Evolutionary conservation across 1,139 yeast genomes (phyloP).

Genomic region (Saccharomycopsis phalli): DNA sequence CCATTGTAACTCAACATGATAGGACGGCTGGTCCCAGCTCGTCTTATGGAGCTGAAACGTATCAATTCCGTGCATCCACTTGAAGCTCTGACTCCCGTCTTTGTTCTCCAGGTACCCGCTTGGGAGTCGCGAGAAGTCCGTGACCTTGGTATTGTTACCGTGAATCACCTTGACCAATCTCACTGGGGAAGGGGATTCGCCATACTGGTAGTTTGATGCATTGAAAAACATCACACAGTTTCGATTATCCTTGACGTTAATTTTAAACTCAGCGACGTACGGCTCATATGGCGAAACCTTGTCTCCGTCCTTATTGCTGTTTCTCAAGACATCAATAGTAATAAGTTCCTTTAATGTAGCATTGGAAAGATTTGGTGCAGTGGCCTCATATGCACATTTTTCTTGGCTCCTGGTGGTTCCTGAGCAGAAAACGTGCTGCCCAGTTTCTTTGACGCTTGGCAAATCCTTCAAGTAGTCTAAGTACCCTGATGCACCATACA

Average conservation of each 20-base stretch:
- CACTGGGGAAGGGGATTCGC: constrained; percentile 44
- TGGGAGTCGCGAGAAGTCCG: constrained; percentile 27
- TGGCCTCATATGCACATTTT: constrained; percentile 44
- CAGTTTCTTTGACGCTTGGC: constrained; percentile 47
- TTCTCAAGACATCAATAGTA: constrained; percentile 38
- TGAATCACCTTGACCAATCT: constrained; percentile 47
- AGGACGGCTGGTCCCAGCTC: constrained; percentile 44
- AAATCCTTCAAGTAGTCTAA: constrained; percentile 41
- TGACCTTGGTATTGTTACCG: constrained; percentile 20
- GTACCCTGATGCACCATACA: constrained; percentile 35
- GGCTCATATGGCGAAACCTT: constrained; percentile 53
- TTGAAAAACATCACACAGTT: constrained; percentile 54
- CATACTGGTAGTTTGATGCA: constrained; percentile 32
- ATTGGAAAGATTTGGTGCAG: constrained; percentile 41
- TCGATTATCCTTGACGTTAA: constrained; percentile 54
- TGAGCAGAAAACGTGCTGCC: constrained; percentile 31
- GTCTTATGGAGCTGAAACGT: constrained; percentile 55
- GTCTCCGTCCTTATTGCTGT: constrained; percentile 29
- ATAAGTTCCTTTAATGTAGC: constrained; percentile 35
- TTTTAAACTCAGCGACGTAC: constrained; percentile 50
- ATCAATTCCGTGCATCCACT: constrained; percentile 53
- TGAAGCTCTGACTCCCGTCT: constrained; percentile 43
- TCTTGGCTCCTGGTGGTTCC: constrained; percentile 35
- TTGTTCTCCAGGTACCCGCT: constrained; percentile 44
- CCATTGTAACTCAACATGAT: constrained; percentile 69